Base-by-base conservation (phyloP, 1,284 basidiomycete species). In the Sporisorium graminicola region DNA sequence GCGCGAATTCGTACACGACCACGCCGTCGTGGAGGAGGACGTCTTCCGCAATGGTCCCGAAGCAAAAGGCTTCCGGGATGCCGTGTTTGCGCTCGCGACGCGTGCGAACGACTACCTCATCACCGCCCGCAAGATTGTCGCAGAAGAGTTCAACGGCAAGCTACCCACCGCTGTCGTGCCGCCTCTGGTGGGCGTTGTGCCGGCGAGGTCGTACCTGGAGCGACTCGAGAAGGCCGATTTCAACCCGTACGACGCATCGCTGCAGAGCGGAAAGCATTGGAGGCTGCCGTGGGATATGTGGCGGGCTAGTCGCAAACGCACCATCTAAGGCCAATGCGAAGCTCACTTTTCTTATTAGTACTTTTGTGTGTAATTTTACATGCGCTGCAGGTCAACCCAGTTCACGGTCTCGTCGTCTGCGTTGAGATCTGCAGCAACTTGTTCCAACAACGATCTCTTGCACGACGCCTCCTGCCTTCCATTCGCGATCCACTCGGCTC, bases 81-180 rank as follows among this genome's bases (percentile, higher is more conserved):
- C 94, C 0, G 91, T 94, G 37, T 97, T 91, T 84, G 92, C 94
- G 82, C 91, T 96, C 84, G 95, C 95, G 18, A 93, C 92, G 12
- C 87, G 93, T 20, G 95, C 94, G 43, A 94, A 96, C 87, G 94
- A 96, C 87, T 92, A 98, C 86, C 86, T 98, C 73, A 88, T 92
- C 77, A 94, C 94, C 3, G 93, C 94, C 2, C 89, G 93, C 47
- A 89, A 90, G 59, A 91, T 92, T 89, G 89, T 95, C 82, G 90
- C 90, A 77, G 88, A 90, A 27, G 77, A 77, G 53, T 89, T 88
- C 68, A 89, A 87, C 35, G 90, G 90, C 27, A 90, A 88, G 79
- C 89, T 93, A 51, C 92, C 92, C 14, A 77, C 70, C 29, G 87
- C 86, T 58, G 92, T 90, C 27, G 90, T 93, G 88, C 92, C 93